Base-by-base conservation (phyloP, 2,329 filamentous ascomycete genomes). In the Diaporthe sp. region DNA sequence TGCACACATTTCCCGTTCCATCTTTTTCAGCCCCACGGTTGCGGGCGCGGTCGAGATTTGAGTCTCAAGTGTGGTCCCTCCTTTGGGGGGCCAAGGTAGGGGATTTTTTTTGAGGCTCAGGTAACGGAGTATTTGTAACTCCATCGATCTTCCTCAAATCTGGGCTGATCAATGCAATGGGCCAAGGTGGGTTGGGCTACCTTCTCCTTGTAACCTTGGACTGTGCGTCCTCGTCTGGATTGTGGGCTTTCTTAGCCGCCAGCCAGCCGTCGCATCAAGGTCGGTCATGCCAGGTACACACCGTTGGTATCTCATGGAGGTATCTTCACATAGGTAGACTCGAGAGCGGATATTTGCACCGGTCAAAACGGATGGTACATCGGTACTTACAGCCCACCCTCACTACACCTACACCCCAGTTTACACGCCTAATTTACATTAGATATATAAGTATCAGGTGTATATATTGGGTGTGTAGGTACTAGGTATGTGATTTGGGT, bases 71-170 rank as follows among this genome's bases (percentile, higher is more conserved):
- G 42, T 34, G 61, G 44, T 28, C 49, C 15, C 4, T 17, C 22
- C 9, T 37, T 17, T 17, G 28, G n/a, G 31, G 47, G 31, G 31
- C 47, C 31, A 68, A 28, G 12, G 12, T 44, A 20, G 17, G 39
- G 22, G 12, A 13, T 12, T 28, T 34, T 34, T 34, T 34, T 34
- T 55, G 47, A 39, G 65, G 65, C 49, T 70, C 65, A 28, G 65
- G 49, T 55, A 42, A 42, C 65, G 65, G 65, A 70, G 65, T 55
- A 70, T 70, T 13, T 70, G 49, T 42, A 39, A 42, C 49, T 55
- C 65, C 65, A 55, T 31, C 12, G 3, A 55, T 55, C 49, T 55
- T 70, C 49, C 49, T 70, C 65, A 42, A 42, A 55, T 70, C 65
- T 70, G 31, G 17, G 65, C 42, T 70, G n/a, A 13, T 55, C 49